Evolutionary conservation across 257 asterid species (phyloP).

Genomic region (Gardenia jasminoides): DNA sequence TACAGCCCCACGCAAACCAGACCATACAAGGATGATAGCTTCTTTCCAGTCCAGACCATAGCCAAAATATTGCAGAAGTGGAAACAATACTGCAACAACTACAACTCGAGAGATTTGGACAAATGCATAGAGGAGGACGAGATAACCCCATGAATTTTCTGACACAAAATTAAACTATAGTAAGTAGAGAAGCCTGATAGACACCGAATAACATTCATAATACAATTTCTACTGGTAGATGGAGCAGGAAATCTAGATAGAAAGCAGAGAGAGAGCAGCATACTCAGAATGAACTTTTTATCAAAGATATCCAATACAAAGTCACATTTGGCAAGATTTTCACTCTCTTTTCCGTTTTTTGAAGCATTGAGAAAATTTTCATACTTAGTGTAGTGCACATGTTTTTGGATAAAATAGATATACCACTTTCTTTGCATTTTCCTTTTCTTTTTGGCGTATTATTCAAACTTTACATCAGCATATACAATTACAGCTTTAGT

Average conservation of each 20-base stretch:
- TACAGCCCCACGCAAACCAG: slow-evolving; percentile 97
- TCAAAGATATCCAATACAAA: not conserved
- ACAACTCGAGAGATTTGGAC: slow-evolving; percentile 71
- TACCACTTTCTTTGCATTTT: no score
- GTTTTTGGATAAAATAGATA: no score
- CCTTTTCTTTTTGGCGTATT: no score
- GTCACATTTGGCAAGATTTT: not conserved
- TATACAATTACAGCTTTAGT: no score
- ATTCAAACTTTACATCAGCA: no score
- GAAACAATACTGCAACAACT: slow-evolving; percentile 75
- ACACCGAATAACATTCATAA: not conserved
- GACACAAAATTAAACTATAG: slow-evolving; percentile 29
- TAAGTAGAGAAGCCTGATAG: slow-evolving; percentile 9
- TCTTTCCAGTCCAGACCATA: slow-evolving; percentile 94
- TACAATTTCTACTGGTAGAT: not conserved
- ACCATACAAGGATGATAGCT: slow-evolving; percentile 84
- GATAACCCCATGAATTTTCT: slow-evolving; percentile 90
- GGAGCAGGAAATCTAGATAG: slow-evolving; percentile 1
- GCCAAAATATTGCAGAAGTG: slow-evolving; percentile 78
- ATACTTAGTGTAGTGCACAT: not conserved
- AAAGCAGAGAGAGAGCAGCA: not conserved
- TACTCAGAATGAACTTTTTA: not conserved
- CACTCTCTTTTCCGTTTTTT: no score
- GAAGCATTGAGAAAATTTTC: not conserved
- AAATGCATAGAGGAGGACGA: slow-evolving; percentile 70